Conservation (phyloP, 139 green algal species). For the Coelastrella sp. region DNA sequence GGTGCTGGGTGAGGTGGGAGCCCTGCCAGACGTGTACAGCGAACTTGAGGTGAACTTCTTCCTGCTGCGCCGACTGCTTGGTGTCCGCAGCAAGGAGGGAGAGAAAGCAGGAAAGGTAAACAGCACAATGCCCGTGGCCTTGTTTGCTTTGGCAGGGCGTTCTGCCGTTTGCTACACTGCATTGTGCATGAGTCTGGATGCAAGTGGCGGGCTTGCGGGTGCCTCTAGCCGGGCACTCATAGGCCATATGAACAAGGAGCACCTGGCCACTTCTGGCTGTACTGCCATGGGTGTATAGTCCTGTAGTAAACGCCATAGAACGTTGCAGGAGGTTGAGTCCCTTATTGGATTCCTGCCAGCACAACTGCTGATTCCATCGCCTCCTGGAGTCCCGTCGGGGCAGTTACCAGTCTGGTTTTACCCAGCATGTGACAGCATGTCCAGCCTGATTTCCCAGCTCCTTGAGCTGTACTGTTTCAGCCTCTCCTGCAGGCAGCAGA, state of each 20-base stretch:
- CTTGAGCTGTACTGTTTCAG: no score
- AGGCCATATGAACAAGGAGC: slow-evolving; percentile 28
- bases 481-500: no score
- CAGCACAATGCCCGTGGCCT: background rate
- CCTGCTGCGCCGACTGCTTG: slow-evolving; percentile 95
- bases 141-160: no score
- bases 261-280: background rate
- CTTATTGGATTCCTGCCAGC: slow-evolving; percentile 22
- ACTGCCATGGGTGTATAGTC: slow-evolving; percentile 41
- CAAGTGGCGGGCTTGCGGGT: slow-evolving; percentile 33
- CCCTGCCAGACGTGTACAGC: slow-evolving; percentile 95
- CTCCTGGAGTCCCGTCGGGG: slow-evolving; percentile 67
- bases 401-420: slow-evolving; percentile 68
- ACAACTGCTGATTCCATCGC: slow-evolving; percentile 69
- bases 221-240: slow-evolving; percentile 38
- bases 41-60: slow-evolving; percentile 99
- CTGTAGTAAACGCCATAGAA: slow-evolving; percentile 30
- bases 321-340: slow-evolving; percentile 29
- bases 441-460: background rate
- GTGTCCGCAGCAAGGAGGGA: slow-evolving; percentile 91
- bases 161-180: no score
- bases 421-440: slow-evolving; percentile 62
- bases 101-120: slow-evolving; percentile 94
- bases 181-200: background rate
- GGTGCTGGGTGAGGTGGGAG: slow-evolving; percentile 95